Conservation (phyloP, 78 protist species). For the Bigelowiella natans region DNA sequence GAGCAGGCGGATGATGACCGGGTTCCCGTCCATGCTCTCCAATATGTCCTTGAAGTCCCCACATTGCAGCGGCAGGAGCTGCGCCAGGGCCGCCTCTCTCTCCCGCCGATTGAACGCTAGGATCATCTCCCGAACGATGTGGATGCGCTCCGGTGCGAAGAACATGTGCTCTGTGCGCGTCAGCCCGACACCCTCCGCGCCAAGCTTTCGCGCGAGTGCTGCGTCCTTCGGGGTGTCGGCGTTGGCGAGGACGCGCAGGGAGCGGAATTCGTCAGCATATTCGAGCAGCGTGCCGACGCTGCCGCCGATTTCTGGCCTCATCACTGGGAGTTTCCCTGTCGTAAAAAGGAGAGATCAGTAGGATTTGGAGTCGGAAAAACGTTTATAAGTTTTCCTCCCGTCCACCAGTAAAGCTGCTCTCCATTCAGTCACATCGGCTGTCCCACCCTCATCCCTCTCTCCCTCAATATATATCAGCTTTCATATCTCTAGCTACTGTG, state of each 20-base stretch:
- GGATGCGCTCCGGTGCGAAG: slow-evolving; percentile 38
- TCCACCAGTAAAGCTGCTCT: no score
- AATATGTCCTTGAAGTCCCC: slow-evolving; percentile 35
- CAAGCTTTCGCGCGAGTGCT: slow-evolving; percentile 3
- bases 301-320: slow-evolving; percentile 28
- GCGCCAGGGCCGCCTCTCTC: slow-evolving; percentile 37
- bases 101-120: slow-evolving; percentile 30
- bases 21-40: slow-evolving; percentile 39
- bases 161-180: slow-evolving; percentile 74
- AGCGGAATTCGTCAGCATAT: slow-evolving; percentile 27
- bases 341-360: no score
- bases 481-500: no score
- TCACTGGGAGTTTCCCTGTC: slow-evolving; percentile 18
- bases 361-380: no score
- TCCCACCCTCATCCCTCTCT: no score
- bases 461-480: no score
- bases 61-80: slow-evolving; percentile 40
- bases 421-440: no score
- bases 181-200: slow-evolving; percentile 42
- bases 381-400: slow-evolving; percentile 13
- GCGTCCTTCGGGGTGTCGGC: slow-evolving; percentile 58
- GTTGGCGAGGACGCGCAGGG: slow-evolving; percentile 35
- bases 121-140: slow-evolving; percentile 51
- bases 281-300: slow-evolving; percentile 22
- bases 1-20: slow-evolving; percentile 59